Percentiles rank a stretch among this genome's conserved stretches.
Conservation (phyloP, 2,329 filamentous ascomycete genomes). For the Rhynchosporium secalis region DNA sequence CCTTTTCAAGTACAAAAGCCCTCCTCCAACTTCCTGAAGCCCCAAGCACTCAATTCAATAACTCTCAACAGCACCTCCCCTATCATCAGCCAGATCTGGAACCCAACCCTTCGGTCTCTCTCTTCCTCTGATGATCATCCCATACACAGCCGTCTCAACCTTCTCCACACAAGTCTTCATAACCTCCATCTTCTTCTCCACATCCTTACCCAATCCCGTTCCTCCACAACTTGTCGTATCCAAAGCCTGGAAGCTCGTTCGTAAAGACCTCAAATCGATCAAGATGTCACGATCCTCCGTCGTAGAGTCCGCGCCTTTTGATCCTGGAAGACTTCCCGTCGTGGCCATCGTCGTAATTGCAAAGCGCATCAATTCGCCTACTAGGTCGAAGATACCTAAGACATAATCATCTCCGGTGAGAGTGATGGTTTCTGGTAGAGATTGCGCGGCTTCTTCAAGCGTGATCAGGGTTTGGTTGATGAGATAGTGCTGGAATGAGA, state of each 20-base stretch:
- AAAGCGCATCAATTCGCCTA: conserved; percentile 96
- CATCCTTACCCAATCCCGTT: conserved; percentile 59
- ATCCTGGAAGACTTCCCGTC: conserved; percentile 47
- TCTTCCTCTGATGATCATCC: conserved; percentile 79
- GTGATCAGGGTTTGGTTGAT: conserved; percentile 73
- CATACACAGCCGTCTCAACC: conserved; percentile 88
- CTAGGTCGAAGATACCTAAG: conserved; percentile 88
- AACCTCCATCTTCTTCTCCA: conserved; percentile 77
- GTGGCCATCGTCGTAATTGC: conserved; percentile 86
- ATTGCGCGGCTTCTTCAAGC: conserved; percentile 56
- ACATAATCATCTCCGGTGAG: conserved; percentile 84
- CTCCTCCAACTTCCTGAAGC: background rate
- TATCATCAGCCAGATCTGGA: conserved; percentile 61
- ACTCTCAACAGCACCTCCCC: conserved; percentile 34
- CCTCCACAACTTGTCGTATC: conserved; percentile 51
- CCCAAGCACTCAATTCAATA: conserved; percentile 27
- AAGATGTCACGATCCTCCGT: conserved; percentile 60
- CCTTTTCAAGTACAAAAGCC: background rate
- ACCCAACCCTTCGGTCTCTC: conserved; percentile 92
- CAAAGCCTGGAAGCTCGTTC: conserved; percentile 74
- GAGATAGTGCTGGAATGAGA: conserved; percentile 88
- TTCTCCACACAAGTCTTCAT: conserved; percentile 90
- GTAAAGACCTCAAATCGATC: conserved; percentile 75
- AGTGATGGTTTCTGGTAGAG: conserved; percentile 53
- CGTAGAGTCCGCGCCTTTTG: conserved; percentile 21